These are phyloP conservation scores for Malania oleifera DNA, from an alignment of 164 flowering plant species.

Conservation along the genomic window DNA sequence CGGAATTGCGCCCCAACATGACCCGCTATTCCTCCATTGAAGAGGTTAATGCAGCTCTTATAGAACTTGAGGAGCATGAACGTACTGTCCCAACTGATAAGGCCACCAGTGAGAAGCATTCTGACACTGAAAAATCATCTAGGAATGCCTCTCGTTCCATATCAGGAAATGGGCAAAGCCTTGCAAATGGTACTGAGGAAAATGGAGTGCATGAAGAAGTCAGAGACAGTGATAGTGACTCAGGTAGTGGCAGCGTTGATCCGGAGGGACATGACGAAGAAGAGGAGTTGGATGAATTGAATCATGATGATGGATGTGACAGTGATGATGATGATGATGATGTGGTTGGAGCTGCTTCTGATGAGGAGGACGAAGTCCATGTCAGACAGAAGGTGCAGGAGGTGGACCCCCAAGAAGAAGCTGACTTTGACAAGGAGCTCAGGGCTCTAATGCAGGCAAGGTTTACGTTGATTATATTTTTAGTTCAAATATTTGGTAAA, in stretches of 20 bases:
- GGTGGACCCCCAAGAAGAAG: constrained; percentile 80
- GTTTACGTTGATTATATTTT: neutral
- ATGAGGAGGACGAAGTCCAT: constrained; percentile 88
- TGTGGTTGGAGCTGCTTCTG: constrained; percentile 60
- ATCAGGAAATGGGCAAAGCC: constrained; percentile 47
- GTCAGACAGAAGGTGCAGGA: constrained; percentile 66
- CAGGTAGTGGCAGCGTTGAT: constrained; percentile 69
- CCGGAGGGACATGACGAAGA: constrained; percentile 55
- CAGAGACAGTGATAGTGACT: constrained; percentile 60
- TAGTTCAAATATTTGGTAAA: no score
- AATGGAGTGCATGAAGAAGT: constrained; percentile 60
- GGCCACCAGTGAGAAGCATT: constrained; percentile 50
- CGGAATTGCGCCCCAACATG: constrained; percentile 84
- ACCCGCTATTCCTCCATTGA: constrained; percentile 72
- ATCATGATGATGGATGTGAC: constrained; percentile 49
- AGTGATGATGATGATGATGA: constrained; percentile 69
- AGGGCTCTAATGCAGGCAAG: constrained; percentile 75
- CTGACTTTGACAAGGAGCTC: constrained; percentile 80
- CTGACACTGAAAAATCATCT: constrained; percentile 49
- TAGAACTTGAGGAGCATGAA: constrained; percentile 84
- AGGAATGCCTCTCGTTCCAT: constrained; percentile 24
- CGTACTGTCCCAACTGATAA: constrained; percentile 44
- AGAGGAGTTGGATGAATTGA: constrained; percentile 62
- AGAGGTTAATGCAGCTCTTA: constrained; percentile 70
- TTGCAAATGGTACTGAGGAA: constrained; percentile 52